A percentile compares a stretch with the other conserved stretches of the same genome.
Evolutionary conservation across 306 rosid species (phyloP).

Genomic region (Inga oerstediana): DNA sequence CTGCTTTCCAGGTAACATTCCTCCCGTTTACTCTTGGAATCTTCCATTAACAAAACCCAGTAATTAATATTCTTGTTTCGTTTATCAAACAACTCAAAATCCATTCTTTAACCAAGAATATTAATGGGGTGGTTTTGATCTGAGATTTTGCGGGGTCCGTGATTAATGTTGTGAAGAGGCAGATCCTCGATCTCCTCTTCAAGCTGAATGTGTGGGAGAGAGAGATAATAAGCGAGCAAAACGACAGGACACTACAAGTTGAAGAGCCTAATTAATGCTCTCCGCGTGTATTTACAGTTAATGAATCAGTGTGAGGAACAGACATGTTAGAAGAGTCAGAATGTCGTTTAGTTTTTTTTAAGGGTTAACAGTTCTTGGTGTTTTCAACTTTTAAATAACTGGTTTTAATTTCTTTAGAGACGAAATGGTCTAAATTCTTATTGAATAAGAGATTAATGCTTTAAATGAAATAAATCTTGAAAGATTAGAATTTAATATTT

Average conservation of each 20-base stretch:
- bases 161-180: too few species aligned
- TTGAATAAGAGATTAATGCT: too few species aligned
- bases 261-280: not conserved
- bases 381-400: too few species aligned
- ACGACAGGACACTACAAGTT: not conserved
- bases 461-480: too few species aligned
- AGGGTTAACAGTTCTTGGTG: too few species aligned
- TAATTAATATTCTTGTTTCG: not conserved
- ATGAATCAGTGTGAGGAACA: not conserved
- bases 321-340: not conserved
- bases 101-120: too few species aligned
- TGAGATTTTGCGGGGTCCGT: not conserved
- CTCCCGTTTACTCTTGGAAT: not conserved
- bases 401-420: too few species aligned
- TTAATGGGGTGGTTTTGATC: not conserved
- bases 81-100: too few species aligned
- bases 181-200: too few species aligned
- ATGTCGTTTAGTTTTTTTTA: not conserved
- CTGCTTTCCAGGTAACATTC: constrained; percentile 85
- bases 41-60: not conserved
- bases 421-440: too few species aligned
- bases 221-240: not conserved
- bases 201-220: not conserved
- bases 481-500: too few species aligned
- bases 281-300: not conserved